Base-by-base conservation (phyloP, 2,329 filamentous ascomycete species). In the Saccharata proteae region DNA sequence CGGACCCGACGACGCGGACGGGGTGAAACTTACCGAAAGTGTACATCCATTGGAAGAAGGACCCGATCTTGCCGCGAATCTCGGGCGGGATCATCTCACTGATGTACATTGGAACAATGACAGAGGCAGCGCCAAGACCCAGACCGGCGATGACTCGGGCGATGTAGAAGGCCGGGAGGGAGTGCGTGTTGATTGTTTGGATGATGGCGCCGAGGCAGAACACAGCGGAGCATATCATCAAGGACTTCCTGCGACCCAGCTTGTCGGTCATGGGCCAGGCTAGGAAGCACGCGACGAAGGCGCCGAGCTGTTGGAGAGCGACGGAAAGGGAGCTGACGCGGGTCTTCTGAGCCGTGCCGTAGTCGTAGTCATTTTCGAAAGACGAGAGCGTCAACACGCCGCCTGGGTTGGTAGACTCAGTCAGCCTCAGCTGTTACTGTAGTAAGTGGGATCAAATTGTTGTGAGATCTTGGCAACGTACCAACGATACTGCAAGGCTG, bases 91-190 rank as follows among this genome's bases (percentile, higher is more conserved):
- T 53, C 54, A 62, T 61, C 46, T 66, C 63, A 14, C 54, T 53
- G 16, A 48, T 52, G 41, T 64, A 43, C 43, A 65, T 58, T 28
- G 62, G 62, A n/a, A 64, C 58, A 5, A 38, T 36, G 64, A 66
- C 36, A 48, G 46, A 6, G 51, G 55, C 52, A 30, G 56, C 48
- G 7, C 59, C 58, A 4, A 60, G 48, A 5, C 57, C 50, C 8
- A 56, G 38, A 2, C 52, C 51, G 22, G 84, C 82, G 4, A 92
- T 59, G 61, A 84, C 83, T 32, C 82, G 81, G 7, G 35, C 40
- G 14, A 38, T 46, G 43, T 71, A 64, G 38, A 49, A 41, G 15
- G 40, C 39, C 4, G 37, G 38, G 2, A 65, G 46, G 2, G 58
- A 60, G 37, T 63, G 59, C 0, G 57, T 57, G 29, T 65, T 61